Evolutionary conservation across 1,284 basidiomycete genomes (phyloP), one percentile per base, ranked within the genome.

Genomic region (Golubevia sp.): DNA sequence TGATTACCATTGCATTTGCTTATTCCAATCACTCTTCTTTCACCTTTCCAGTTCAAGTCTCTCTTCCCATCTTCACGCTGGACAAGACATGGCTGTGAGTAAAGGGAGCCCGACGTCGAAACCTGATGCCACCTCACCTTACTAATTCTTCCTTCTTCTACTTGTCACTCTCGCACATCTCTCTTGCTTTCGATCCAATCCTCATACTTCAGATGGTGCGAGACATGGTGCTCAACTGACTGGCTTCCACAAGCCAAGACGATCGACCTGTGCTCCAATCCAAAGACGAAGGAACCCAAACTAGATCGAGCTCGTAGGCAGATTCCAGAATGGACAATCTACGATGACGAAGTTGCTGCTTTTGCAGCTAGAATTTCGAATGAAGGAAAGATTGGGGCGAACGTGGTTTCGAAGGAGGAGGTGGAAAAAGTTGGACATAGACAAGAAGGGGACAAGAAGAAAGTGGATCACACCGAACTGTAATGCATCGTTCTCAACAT

Each of bases 51-150:
- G 66, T 79, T 63, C 77, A 79, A 59, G 56, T 64, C 27, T 58
- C 60, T 21, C 56, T 82, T 2, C 77, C 77, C 4, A 81, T 82
- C 62, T 61, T 66, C 51, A 79, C 76, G 15, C 63, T 82, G 11
- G 68, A 67, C 30, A 71, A 80, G 51, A 71, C 73, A 8, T 82
- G 79, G 79, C 66, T 82, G 71, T 97, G 94, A 94, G 87, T 86
- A 73, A 86, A 87, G 71, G 86, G 86, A 0, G n/a, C n/a, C n/a
- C n/a, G n/a, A n/a, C n/a, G n/a, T n/a, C n/a, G n/a, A n/a, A n/a
- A n/a, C n/a, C n/a, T 87, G 86, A 86, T 89, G 88, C 79, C 93
- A 91, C 86, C 92, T 92, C 82, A 91, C 92, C 72, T 87, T 91
- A 26, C 85, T 94, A 0, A 85, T 52, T 56, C 38, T 56, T 8